These are phyloP conservation scores for Pythium oligandrum DNA, from an alignment of 352 stramenopile species.

Conservation along the genomic window DNA sequence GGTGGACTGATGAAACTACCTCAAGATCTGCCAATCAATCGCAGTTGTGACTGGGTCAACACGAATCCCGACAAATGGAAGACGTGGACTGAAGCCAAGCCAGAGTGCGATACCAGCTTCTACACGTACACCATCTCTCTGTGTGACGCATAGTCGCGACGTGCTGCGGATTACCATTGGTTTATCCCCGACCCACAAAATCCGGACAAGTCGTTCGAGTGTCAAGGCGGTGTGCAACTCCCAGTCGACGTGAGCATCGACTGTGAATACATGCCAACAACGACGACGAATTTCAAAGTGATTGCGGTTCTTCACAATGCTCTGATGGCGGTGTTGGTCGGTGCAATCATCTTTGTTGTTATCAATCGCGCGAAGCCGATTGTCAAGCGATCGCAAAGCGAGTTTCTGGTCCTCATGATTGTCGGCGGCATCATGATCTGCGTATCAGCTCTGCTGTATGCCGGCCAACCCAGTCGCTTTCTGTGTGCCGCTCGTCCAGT, in stretches of 20 bases:
- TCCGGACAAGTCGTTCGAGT: constrained; percentile 22
- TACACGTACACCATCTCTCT: constrained; percentile 33
- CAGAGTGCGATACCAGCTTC: constrained; percentile 33
- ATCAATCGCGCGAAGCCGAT: constrained; percentile 31
- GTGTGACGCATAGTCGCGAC: constrained; percentile 23
- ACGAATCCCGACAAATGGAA: constrained; percentile 21
- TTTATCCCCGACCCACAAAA: constrained; percentile 20
- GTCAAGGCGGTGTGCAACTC: constrained; percentile 15
- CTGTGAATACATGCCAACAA: constrained; percentile 33
- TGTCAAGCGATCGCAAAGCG: constrained; percentile 57
- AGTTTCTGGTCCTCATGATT: constrained; percentile 47
- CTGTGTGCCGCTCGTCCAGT: constrained; percentile 30
- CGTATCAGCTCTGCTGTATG: constrained; percentile 24
- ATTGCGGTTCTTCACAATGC: constrained; percentile 15
- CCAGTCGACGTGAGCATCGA: constrained; percentile 21
- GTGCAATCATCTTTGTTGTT: constrained; percentile 26
- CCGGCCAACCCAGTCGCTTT: constrained; percentile 23
- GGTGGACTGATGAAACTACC: constrained; percentile 25
- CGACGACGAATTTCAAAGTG: constrained; percentile 16
- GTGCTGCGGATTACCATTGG: constrained; percentile 34
- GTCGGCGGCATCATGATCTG: constrained; percentile 44
- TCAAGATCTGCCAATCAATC: constrained; percentile 24
- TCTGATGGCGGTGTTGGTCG: constrained; percentile 8
- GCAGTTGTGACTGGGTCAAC: constrained; percentile 40
- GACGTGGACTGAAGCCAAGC: constrained; percentile 26